Base-by-base conservation (phyloP, 176 grass and related monocot species). In the Carex littledalei region DNA sequence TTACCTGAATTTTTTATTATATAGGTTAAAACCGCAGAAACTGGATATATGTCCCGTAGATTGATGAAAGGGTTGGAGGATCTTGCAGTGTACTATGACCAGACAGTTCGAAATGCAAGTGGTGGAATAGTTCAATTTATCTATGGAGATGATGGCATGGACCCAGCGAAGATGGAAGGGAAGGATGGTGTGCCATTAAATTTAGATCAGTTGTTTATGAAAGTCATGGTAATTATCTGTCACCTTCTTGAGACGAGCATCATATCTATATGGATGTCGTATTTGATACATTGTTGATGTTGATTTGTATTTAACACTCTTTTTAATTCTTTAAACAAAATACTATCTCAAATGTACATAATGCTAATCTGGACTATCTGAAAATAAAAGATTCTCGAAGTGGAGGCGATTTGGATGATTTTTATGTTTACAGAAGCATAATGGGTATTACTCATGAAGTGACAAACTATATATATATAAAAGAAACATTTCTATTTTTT, bases 131-230 rank as follows among this genome's bases (percentile, higher is more conserved):
- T 98, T 87, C 95, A 98, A 62, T 98, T 98, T 82, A 29, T 91
- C 50, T 98, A 98, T 83, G 95, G 95, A 89, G 95, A 98, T 87
- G 95, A 98, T 93, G 95, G 95, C 79, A 91, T 98, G 92, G 95
- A 98, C 90, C 95, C 95, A 86, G 95, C 91, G 82, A 98, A 98
- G 89, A 98, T 98, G 95, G 95, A 98, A 89, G 95, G 95, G 41
- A 78, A 90, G 70, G 89, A 91, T 90, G 92, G 95, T 49, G 88
- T 85, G 1, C 92, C 92, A 66, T 98, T 98, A 91, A 94, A 98
- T 93, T 87, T 98, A 82, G 89, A 94, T 86, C 95, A 98, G 63
- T 85, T 98, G 67, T 93, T 98, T 85, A 94, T 94, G 92, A 98
- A 98, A 94, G 89, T 94, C 89, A 93, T 72, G 95, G 95, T 94